Evolutionary conservation across 2,329 filamentous ascomycete genomes (phyloP).

Genomic region (Fusarium sp.): DNA sequence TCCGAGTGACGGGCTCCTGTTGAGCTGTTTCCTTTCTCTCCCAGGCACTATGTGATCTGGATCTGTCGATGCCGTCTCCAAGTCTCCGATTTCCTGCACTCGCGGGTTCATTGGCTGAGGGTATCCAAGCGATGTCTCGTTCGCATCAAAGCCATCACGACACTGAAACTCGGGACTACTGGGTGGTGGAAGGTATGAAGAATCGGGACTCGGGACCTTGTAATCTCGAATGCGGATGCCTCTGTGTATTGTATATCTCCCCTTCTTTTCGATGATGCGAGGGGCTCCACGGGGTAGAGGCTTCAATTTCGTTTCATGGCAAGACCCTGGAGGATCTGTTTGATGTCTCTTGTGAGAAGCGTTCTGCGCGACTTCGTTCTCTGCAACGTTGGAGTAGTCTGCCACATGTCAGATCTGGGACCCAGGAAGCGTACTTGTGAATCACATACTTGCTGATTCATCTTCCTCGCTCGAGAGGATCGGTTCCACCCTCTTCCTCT

Average conservation of each 20-base stretch:
- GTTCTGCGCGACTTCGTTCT: background rate
- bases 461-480: conserved; percentile 21
- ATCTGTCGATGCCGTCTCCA: background rate
- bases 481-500: conserved; percentile 33
- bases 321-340: background rate
- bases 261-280: conserved; percentile 41
- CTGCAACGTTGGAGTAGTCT: background rate
- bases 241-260: conserved; percentile 44
- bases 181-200: background rate
- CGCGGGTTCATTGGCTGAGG: conserved; percentile 23
- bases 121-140: conserved; percentile 32
- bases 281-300: conserved; percentile 44
- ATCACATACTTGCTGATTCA: conserved; percentile 5
- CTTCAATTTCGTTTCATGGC: conserved; percentile 24
- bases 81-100: background rate
- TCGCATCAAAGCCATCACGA: conserved; percentile 47
- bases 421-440: background rate
- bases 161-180: conserved; percentile 43
- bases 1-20: conserved; percentile 20
- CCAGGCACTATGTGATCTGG: background rate
- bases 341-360: background rate
- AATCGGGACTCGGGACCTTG: conserved; percentile 29
- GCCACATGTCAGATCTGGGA: background rate
- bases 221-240: conserved; percentile 48
- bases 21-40: background rate